phyloP scores from a whole-genome alignment of 208 protist genomes.

The Leishmania gerbilli region DNA sequence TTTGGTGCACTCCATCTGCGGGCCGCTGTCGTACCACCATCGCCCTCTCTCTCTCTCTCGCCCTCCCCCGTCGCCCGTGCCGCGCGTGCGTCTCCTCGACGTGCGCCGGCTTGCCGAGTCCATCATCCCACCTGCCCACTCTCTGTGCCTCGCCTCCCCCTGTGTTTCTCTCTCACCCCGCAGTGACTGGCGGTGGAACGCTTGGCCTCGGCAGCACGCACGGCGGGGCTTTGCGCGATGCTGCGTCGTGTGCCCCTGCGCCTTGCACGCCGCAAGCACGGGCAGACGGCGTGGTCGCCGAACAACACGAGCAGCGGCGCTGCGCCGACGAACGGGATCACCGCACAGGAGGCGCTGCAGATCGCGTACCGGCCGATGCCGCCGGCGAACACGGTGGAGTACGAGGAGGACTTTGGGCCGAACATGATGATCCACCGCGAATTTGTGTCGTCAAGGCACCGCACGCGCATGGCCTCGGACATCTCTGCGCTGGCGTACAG shows the following conservation, averaged over 20 bases:
- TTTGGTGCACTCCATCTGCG: neutral
- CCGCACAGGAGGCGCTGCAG: slow-evolving; percentile 76
- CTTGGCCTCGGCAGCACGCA: neutral
- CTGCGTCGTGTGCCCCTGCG: slow-evolving; percentile 12
- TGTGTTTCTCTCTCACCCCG: neutral
- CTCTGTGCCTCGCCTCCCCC: neutral
- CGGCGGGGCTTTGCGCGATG: slow-evolving; percentile 24
- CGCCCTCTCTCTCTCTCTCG: neutral
- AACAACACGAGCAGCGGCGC: slow-evolving; percentile 63
- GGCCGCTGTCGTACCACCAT: neutral
- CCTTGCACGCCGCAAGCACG: slow-evolving; percentile 58
- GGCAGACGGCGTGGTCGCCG: slow-evolving; percentile 79
- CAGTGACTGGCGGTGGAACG: neutral
- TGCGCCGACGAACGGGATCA: slow-evolving; percentile 69
- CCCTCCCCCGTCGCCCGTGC: neutral
- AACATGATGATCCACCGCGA: slow-evolving; percentile 90
- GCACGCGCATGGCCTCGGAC: slow-evolving; percentile 60
- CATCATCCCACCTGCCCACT: neutral
- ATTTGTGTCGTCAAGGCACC: slow-evolving; percentile 71
- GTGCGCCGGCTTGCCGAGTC: neutral
- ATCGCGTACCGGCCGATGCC: slow-evolving; percentile 89
- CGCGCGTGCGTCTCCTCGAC: neutral
- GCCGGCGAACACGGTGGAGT: slow-evolving; percentile 73
- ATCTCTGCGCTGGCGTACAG: slow-evolving; percentile 73
- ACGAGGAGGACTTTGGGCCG: slow-evolving; percentile 86